phyloP scores from a whole-genome alignment of 345 rosid genomes.

The Orychophragmus violaceus region DNA sequence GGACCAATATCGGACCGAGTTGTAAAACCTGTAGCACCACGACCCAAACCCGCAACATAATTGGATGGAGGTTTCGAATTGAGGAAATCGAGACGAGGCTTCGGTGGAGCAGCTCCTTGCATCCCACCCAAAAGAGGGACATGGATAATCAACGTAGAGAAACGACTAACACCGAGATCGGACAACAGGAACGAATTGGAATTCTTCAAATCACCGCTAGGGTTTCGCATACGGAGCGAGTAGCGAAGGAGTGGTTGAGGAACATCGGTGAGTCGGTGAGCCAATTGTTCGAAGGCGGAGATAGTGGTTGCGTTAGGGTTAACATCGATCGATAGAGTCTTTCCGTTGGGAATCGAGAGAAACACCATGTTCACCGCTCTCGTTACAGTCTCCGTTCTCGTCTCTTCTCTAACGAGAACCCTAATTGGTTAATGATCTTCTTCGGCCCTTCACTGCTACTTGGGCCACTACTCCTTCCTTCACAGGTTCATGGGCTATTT shows the following conservation, averaged over 20 bases:
- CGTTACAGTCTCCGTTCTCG: too few relatives aligned
- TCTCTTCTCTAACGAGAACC: too few relatives aligned
- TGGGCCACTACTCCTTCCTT: too few relatives aligned
- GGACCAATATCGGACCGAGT: too few relatives aligned
- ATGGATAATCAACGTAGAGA: background rate
- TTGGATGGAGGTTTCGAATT: too few relatives aligned
- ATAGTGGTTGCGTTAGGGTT: constrained; percentile 53
- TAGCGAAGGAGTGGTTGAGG: constrained; percentile 40
- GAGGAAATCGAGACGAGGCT: too few relatives aligned
- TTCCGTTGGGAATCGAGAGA: constrained; percentile 43
- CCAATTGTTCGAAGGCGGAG: constrained; percentile 39
- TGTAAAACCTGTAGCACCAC: too few relatives aligned
- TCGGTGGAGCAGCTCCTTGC: background rate
- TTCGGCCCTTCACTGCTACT: too few relatives aligned
- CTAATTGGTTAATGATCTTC: too few relatives aligned
- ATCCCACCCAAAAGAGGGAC: background rate
- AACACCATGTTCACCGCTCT: constrained; percentile 41
- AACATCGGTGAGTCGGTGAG: constrained; percentile 36
- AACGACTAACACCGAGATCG: background rate
- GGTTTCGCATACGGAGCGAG: constrained; percentile 26
- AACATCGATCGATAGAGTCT: constrained; percentile 39
- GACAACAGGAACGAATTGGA: background rate
- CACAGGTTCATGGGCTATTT: too few relatives aligned
- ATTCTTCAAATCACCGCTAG: too few relatives aligned
- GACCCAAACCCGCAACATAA: too few relatives aligned